phyloP scores from a whole-genome alignment of 2,329 filamentous ascomycete species.

The Colletotrichum horii region DNA sequence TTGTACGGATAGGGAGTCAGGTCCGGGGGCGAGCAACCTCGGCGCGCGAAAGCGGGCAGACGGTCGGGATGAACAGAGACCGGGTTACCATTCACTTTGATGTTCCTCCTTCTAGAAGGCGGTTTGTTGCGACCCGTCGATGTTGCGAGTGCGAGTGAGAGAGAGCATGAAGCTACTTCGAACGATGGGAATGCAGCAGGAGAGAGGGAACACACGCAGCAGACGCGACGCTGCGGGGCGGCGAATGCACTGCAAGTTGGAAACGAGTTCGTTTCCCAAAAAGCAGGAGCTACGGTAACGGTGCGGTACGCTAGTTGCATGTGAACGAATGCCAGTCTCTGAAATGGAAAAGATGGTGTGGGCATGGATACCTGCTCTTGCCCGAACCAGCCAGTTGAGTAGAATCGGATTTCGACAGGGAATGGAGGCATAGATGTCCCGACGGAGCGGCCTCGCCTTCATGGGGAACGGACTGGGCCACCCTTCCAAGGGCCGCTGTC shows the following conservation, averaged over 20 bases:
- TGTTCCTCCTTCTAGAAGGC: background rate
- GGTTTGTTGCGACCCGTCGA: background rate
- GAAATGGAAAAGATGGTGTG: background rate
- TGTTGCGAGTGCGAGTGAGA: conserved; percentile 2
- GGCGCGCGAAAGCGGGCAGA: background rate
- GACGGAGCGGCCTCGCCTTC: conserved; percentile 2
- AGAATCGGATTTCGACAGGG: background rate
- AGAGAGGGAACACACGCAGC: background rate
- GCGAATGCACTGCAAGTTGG: conserved; percentile 5
- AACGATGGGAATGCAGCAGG: background rate
- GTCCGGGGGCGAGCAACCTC: background rate
- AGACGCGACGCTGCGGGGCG: background rate
- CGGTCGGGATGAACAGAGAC: background rate
- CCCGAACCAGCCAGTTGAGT: background rate
- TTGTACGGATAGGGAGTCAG: background rate
- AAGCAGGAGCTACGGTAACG: conserved; percentile 1
- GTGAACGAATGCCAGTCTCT: conserved; percentile 8
- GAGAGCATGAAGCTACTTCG: background rate
- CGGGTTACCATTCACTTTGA: background rate
- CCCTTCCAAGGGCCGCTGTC: background rate
- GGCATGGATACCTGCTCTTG: background rate
- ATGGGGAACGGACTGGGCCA: background rate
- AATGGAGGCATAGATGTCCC: conserved; percentile 13
- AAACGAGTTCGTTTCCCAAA: conserved; percentile 13
- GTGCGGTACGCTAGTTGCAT: conserved; percentile 1